A percentile compares a stretch with the other conserved stretches of the same genome.
These are phyloP conservation scores for Bondarzewia mesenterica DNA, from an alignment of 1,284 basidiomycete genomes.

Conservation along the genomic window DNA sequence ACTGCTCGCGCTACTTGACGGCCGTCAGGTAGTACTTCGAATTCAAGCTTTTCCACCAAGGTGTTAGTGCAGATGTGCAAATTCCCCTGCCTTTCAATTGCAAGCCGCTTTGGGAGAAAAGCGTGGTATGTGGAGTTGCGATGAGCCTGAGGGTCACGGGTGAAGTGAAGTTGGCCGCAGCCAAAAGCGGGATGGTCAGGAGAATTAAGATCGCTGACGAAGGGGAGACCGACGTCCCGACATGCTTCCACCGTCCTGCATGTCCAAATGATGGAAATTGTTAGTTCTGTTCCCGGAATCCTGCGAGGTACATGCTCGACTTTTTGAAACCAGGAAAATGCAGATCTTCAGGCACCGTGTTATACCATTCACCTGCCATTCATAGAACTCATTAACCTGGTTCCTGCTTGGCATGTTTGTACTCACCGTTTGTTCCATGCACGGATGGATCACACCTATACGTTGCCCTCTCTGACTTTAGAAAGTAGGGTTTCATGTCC, in stretches of 20 bases:
- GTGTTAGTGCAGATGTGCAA: slow-evolving; percentile 22
- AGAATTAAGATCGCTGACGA: slow-evolving; percentile 20
- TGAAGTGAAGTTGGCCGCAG: slow-evolving; percentile 16
- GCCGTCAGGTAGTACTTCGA: slow-evolving; percentile 2
- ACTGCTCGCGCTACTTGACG: slow-evolving; percentile 8
- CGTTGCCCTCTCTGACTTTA: slow-evolving; percentile 22
- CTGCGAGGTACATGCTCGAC: not conserved
- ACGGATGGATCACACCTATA: slow-evolving; percentile 5
- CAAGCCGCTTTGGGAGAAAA: slow-evolving; percentile 20
- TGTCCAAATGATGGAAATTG: slow-evolving; percentile 5
- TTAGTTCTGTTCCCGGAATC: not conserved
- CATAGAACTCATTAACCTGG: too few relatives aligned
- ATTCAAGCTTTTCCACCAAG: slow-evolving; percentile 14
- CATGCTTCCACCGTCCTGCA: slow-evolving; percentile 14
- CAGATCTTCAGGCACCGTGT: slow-evolving; percentile 8
- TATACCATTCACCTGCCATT: slow-evolving; percentile 17
- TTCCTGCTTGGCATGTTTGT: too few relatives aligned
- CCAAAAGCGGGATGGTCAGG: slow-evolving; percentile 17
- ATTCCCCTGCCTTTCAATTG: slow-evolving; percentile 8
- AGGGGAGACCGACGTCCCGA: slow-evolving; percentile 15
- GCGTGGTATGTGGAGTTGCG: slow-evolving; percentile 20
- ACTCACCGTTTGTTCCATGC: slow-evolving; percentile 14
- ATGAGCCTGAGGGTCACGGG: slow-evolving; percentile 15
- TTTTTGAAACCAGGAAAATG: slow-evolving; percentile 11
- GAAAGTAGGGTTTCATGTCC: slow-evolving; percentile 29